Percentiles rank a stretch among this genome's conserved stretches.
Evolutionary conservation across 2,329 filamentous ascomycete genomes (phyloP).

Genomic region (Xylaria hypoxylon): DNA sequence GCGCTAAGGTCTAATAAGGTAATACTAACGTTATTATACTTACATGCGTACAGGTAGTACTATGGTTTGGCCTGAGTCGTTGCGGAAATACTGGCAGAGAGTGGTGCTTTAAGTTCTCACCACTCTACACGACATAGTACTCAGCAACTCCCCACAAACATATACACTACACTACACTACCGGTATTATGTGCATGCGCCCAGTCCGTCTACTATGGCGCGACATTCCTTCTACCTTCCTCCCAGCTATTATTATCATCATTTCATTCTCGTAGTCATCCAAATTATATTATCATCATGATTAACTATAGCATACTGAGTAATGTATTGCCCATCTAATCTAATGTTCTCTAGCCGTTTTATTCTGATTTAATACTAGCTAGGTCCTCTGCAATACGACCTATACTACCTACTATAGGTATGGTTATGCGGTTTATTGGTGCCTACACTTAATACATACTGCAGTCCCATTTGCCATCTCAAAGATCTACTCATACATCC

Average conservation of each 20-base stretch:
- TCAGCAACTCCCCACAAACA: not conserved
- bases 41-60: too few species aligned
- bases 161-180: not conserved
- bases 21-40: not conserved
- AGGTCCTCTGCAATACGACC: slow-evolving; percentile 13
- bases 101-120: slow-evolving; percentile 24
- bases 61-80: slow-evolving; percentile 1
- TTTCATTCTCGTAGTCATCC: slow-evolving; percentile 1
- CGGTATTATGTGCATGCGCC: slow-evolving; percentile 6
- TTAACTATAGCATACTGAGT: not conserved
- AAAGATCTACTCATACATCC: not conserved
- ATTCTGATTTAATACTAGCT: not conserved
- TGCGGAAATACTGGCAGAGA: not conserved
- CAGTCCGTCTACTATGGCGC: not conserved
- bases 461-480: too few species aligned
- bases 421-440: not conserved
- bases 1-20: slow-evolving; percentile 8
- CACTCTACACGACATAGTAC: slow-evolving; percentile 5
- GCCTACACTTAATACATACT: not conserved
- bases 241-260: slow-evolving; percentile 25
- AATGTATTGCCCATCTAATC: not conserved
- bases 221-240: slow-evolving; percentile 23
- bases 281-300: not conserved
- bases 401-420: too few species aligned
- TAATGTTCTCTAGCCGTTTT: not conserved